Conservation (phyloP, 164 flowering plant genomes). For the Sedum album region DNA sequence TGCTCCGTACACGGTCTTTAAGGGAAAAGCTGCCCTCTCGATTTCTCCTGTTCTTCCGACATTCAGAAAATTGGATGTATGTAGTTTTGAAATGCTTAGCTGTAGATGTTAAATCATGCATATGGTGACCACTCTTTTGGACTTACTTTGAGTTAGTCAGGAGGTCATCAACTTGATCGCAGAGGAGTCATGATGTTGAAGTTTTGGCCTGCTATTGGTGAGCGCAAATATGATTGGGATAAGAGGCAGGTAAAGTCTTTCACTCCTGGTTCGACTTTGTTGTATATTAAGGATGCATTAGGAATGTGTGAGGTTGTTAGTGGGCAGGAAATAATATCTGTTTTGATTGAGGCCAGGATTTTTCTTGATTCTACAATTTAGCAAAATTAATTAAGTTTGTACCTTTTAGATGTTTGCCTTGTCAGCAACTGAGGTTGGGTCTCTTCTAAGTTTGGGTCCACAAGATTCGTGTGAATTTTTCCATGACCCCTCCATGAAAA, state of each 20-base stretch:
- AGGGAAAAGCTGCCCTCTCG: conserved; percentile 84
- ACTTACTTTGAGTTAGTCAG: conserved; percentile 30
- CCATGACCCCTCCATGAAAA: conserved; percentile 78
- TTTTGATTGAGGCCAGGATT: not conserved
- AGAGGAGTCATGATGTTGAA: conserved; percentile 52
- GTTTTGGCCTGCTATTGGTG: conserved; percentile 63
- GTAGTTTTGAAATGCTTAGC: conserved; percentile 11
- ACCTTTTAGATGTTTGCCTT: conserved; percentile 63
- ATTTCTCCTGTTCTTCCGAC: conserved; percentile 50
- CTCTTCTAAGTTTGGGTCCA: conserved; percentile 63
- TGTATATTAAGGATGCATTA: not conserved
- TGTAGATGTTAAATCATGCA: not conserved
- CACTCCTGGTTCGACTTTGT: no score
- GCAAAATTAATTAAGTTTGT: conserved; percentile 12
- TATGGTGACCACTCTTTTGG: not conserved
- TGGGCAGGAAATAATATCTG: not conserved
- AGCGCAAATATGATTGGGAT: conserved; percentile 77
- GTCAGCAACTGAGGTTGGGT: conserved; percentile 77
- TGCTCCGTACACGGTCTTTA: conserved; percentile 53
- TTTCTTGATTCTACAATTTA: not conserved
- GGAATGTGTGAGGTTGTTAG: not conserved
- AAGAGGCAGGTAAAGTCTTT: conserved; percentile 53
- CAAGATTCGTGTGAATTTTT: conserved; percentile 71
- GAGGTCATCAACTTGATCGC: conserved; percentile 37
- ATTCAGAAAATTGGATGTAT: conserved; percentile 46